phyloP scores from a whole-genome alignment of 306 rosid genomes.

The Ormosia semicastrata region DNA sequence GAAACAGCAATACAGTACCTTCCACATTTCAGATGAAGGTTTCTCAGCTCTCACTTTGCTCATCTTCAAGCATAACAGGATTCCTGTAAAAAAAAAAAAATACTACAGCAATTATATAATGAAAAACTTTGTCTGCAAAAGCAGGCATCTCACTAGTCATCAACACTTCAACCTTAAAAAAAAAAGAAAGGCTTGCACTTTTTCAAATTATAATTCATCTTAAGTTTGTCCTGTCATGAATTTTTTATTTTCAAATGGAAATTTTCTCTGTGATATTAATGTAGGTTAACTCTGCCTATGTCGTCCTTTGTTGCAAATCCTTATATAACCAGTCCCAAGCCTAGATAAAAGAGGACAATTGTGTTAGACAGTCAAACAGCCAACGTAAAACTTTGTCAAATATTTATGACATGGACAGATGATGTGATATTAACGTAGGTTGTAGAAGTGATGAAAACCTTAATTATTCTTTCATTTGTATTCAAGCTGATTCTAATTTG shows the following conservation, averaged over 20 bases:
- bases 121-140: conserved; percentile 14
- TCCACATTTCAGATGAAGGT: conserved; percentile 84
- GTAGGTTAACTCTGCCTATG: not conserved
- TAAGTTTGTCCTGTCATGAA: not conserved
- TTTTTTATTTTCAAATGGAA: not conserved
- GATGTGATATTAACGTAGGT: not conserved
- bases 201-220: conserved; percentile 1
- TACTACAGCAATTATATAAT: not conserved
- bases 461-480: not conserved
- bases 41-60: conserved; percentile 86
- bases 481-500: not conserved
- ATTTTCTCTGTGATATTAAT: not conserved
- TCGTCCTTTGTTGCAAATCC: too few species aligned
- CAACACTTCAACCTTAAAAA: not conserved
- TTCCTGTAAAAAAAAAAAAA: conserved; percentile 47
- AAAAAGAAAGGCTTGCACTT: not conserved
- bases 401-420: too few species aligned
- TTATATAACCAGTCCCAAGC: too few species aligned
- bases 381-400: too few species aligned
- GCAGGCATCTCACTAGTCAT: conserved; percentile 1
- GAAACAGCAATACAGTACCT: conserved; percentile 50
- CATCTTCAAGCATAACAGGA: conserved; percentile 76
- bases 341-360: too few species aligned
- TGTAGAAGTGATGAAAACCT: not conserved
- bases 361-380: too few species aligned